Conservation (phyloP, 495 filamentous ascomycete species). For the Lasiosphaeris hirsuta region DNA sequence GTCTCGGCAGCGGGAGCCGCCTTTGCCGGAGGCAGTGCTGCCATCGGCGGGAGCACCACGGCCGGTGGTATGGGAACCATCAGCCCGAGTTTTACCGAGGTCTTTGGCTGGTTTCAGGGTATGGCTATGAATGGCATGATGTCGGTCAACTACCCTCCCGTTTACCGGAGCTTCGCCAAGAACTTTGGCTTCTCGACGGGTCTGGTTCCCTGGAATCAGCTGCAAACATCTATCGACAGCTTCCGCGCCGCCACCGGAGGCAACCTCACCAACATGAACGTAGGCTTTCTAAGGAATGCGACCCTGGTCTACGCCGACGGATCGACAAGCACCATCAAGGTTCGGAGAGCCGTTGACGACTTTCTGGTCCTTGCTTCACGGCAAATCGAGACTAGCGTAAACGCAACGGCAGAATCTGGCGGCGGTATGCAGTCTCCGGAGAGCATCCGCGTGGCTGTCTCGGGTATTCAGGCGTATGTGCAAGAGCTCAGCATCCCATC, state of each 20-base stretch:
- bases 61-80: conserved; percentile 61
- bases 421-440: conserved; percentile 26
- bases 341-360: conserved; percentile 55
- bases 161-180: conserved; percentile 83
- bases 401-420: conserved; percentile 30
- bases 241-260: conserved; percentile 81
- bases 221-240: conserved; percentile 81
- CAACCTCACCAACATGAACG: conserved; percentile 75
- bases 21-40: conserved; percentile 42
- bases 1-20: conserved; percentile 66
- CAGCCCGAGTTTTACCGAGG: conserved; percentile 82
- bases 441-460: conserved; percentile 44
- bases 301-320: conserved; percentile 63
- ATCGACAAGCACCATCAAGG: conserved; percentile 37
- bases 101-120: conserved; percentile 87
- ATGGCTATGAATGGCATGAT: conserved; percentile 96
- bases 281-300: conserved; percentile 67
- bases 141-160: conserved; percentile 77
- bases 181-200: conserved; percentile 95
- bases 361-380: conserved; percentile 47
- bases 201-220: conserved; percentile 71
- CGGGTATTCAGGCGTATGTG: conserved; percentile 70
- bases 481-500: conserved; percentile 79
- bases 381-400: conserved; percentile 50
- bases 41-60: conserved; percentile 40